These are phyloP conservation scores for Aureobasidium sp. DNA, from an alignment of 2,329 filamentous ascomycete genomes.

Conservation along the genomic window DNA sequence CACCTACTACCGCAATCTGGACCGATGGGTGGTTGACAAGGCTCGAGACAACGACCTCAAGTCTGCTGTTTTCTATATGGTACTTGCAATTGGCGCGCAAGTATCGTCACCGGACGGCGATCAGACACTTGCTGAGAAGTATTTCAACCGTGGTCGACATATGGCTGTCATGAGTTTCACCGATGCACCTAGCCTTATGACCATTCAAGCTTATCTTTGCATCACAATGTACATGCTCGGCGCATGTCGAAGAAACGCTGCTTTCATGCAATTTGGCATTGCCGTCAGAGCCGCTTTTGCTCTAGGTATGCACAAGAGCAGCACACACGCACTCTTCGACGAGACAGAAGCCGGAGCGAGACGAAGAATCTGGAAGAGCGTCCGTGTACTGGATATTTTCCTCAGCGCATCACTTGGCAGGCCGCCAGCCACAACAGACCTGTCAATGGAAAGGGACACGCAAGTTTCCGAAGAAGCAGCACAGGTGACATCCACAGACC, in stretches of 20 bases:
- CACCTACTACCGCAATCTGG: background rate
- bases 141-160: conserved; percentile 39
- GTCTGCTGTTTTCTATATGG: conserved; percentile 42
- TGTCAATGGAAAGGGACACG: conserved; percentile 33
- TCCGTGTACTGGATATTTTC: conserved; percentile 44
- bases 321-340: conserved; percentile 6
- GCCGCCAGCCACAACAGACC: conserved; percentile 45
- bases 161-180: conserved; percentile 38
- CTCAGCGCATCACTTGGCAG: conserved; percentile 43
- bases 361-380: conserved; percentile 44
- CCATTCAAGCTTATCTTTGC: conserved; percentile 44
- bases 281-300: conserved; percentile 44
- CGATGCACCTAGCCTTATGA: conserved; percentile 41
- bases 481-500: conserved; percentile 5
- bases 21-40: conserved; percentile 1
- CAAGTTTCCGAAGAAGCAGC: conserved; percentile 9
- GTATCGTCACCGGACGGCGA: conserved; percentile 18
- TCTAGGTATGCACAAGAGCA: conserved; percentile 37
- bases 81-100: conserved; percentile 43
- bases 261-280: conserved; percentile 44
- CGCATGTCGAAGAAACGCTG: conserved; percentile 43
- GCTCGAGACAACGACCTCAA: conserved; percentile 30
- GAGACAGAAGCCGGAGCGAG: conserved; percentile 4
- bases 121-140: conserved; percentile 38
- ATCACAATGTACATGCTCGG: conserved; percentile 46